phyloP scores from a whole-genome alignment of 2,329 filamentous ascomycete species.

The Pestalotiopsis sp. region DNA sequence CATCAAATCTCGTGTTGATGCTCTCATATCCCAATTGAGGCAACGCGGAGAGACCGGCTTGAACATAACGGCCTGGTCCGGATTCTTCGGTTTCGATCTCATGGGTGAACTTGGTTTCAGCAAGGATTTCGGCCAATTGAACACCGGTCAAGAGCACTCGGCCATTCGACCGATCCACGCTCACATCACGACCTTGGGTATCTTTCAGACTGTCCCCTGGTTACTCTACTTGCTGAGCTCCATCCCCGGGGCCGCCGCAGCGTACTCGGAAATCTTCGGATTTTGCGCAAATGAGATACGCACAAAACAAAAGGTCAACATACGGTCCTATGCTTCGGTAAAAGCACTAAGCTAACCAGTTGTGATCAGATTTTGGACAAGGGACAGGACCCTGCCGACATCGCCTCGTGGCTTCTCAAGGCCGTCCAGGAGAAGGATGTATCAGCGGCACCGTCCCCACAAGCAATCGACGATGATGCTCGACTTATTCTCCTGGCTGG shows the following conservation, averaged over 20 bases:
- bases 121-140: conserved; percentile 26
- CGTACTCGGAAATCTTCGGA: conserved; percentile 31
- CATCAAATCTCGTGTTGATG: neutral
- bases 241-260: conserved; percentile 31
- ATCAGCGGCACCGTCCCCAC: conserved; percentile 32
- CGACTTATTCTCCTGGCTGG: conserved; percentile 35
- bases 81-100: conserved; percentile 29
- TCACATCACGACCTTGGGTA: conserved; percentile 34
- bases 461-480: conserved; percentile 34
- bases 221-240: conserved; percentile 30
- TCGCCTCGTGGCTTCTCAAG: conserved; percentile 42
- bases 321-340: neutral
- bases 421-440: conserved; percentile 37
- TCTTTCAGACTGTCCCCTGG: conserved; percentile 38
- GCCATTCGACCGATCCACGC: conserved; percentile 37
- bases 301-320: conserved; percentile 31
- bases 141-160: conserved; percentile 25
- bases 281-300: conserved; percentile 31
- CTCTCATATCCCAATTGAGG: neutral
- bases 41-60: conserved; percentile 9
- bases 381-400: conserved; percentile 34
- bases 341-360: neutral
- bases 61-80: conserved; percentile 24
- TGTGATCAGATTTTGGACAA: conserved; percentile 21
- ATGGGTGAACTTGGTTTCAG: conserved; percentile 27